Evolutionary conservation across 176 grass and related monocot species (phyloP), one percentile per base, ranked within the genome.

Genomic region (Miscanthus lutarioriparius): DNA sequence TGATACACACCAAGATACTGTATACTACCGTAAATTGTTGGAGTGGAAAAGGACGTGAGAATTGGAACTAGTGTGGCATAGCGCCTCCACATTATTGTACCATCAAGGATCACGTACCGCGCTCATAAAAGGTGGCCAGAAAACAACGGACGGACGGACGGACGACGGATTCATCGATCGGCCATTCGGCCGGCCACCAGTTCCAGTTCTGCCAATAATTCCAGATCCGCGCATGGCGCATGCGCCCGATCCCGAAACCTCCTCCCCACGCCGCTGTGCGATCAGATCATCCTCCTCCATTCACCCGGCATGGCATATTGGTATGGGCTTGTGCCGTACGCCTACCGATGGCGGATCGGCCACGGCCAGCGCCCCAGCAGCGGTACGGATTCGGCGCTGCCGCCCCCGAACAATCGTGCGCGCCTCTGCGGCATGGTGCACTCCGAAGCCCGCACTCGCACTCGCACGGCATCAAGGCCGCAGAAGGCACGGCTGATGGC

Each of bases 1-100:
- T n/a, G n/a, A n/a, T n/a, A n/a, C n/a, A 3, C 20, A 8, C 8
- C 36, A 9, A 47, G 10, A 25, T 39, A 16, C 10, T 8, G 16
- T 10, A 23, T 23, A 59, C 54, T 23, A 23, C 53, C 45, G 48
- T 7, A 23, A 8, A 14, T 2, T 68, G 27, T 2, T 68, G 27
- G 65, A 69, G 78, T 1, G 22, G 13, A 49, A 36, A 48, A 51
- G 41, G 64, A 13, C 33, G 38, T 1, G 15, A 16, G 11, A 41
- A 6, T n/a, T 54, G 58, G 77, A 27, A 53, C 25, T 39, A 30
- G 41, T 11, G 28, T 19, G 20, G 4, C 27, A 35, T 37, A 37
- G 53, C 27, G 28, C 85, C 40, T 30, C 22, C 65, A 6, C 41
- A 88, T 78, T 40, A 83, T 64, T 72, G 74, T 83, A 83, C 74